Base-by-base conservation (phyloP, 1,284 basidiomycete genomes). In the Sporisorium sorghi region DNA sequence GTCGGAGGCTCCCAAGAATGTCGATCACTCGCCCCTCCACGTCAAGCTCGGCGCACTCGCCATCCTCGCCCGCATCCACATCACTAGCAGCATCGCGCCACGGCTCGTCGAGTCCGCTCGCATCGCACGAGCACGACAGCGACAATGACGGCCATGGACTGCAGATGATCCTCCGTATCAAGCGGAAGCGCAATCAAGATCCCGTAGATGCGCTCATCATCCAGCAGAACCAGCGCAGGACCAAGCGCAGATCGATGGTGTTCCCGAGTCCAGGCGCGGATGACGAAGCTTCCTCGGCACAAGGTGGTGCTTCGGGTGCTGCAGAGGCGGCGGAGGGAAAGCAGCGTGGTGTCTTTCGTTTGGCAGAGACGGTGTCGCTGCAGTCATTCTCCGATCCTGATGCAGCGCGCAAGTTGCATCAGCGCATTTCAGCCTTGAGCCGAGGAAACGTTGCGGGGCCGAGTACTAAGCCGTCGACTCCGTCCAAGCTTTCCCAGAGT, bases 171-270 rank as follows among this genome's bases (percentile, higher is more conserved):
- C 60, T 83, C n/a, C 58, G 81, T 28, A 81, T 83, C 51, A 83
- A 83, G 51, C 62, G 81, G 12, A 83, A 83, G 40, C 59, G 81
- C 23, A 67, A 73, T 28, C 72, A 78, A 30, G 78, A 79, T 35
- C 80, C 80, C 12, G 73, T 82, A 7, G 78, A 80, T 58, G 79
- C 80, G 0, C 75, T 83, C 58, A 63, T 76, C 40, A 77, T 81
- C 49, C 60, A 77, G 24, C 66, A 71, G 47, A 66, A 59, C 48
- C 61, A 76, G 47, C 58, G 73, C 1, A 52, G 63, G 7, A 39
- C 50, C 23, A 71, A 78, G 57, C 58, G 70, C 26, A 42, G 67
- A 11, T 69, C 64, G 7, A 69, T 64, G 47, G 52, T 58, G 3
- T 44, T 64, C 11, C 60, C 51, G 2, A 55, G 50, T 21, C 33